Evolutionary conservation across 2,329 filamentous ascomycete genomes (phyloP).

Genomic region (Plectosphaerella plurivora): DNA sequence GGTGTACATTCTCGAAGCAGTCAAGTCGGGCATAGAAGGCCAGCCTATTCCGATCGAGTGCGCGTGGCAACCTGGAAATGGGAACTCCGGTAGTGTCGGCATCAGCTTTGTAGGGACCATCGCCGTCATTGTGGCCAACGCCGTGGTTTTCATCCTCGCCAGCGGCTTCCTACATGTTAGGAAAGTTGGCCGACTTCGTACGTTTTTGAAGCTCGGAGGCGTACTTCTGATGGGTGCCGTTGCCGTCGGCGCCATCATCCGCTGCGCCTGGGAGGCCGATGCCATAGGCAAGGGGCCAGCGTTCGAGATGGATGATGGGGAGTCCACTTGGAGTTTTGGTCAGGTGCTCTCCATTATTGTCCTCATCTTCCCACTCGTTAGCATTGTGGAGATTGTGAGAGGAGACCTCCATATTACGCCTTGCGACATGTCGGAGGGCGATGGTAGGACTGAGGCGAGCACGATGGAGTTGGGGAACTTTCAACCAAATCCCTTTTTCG

Average conservation of each 20-base stretch:
- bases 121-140: conserved; percentile 55
- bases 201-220: conserved; percentile 21
- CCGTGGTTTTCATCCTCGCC: conserved; percentile 51
- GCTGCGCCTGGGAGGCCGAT: conserved; percentile 53
- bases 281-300: conserved; percentile 51
- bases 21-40: conserved; percentile 45
- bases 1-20: conserved; percentile 51
- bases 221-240: conserved; percentile 52
- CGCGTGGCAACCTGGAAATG: conserved; percentile 44
- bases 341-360: conserved; percentile 57
- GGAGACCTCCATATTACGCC: conserved; percentile 36
- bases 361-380: conserved; percentile 55
- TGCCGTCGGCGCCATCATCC: conserved; percentile 53
- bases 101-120: conserved; percentile 56
- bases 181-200: too few species aligned
- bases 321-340: conserved; percentile 59
- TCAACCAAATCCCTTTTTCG: conserved; percentile 42
- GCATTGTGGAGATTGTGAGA: conserved; percentile 53
- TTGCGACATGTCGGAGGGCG: conserved; percentile 3
- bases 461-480: conserved; percentile 17
- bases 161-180: conserved; percentile 43
- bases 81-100: conserved; percentile 30
- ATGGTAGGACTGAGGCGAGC: background rate
- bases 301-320: conserved; percentile 46
- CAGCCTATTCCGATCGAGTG: conserved; percentile 56